Base-by-base conservation (phyloP, 768 basidiomycete species). In the Rhizopogon salebrosus region DNA sequence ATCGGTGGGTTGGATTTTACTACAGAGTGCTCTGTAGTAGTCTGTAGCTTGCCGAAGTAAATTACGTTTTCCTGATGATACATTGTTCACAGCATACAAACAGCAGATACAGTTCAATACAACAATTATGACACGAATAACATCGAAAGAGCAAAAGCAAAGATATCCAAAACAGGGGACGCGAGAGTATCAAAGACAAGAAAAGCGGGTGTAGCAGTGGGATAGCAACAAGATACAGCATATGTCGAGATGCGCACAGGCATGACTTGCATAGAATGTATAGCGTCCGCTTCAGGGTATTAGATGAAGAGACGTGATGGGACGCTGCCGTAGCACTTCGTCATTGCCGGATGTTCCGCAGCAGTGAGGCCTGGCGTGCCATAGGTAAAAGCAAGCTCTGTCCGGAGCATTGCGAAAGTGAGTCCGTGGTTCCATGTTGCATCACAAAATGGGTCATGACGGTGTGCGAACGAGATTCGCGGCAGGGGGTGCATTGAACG, bases 331-430 rank as follows among this genome's bases (percentile, higher is more conserved):
- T 18, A 23, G 18, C 52, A 34, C 7, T 22, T 51, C 45, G 43
- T 52, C 52, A 36, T 37, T 8, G 3, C 31, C 16, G 16, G 16
- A 45, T 51, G 34, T 50, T 51, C 49, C 52, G 6, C 36, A 53
- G 46, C 52, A 53, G 49, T 26, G 26, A 53, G 52, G 49, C 52
- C 3, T 18, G 49, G 24, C 48, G 52, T 51, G 35, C 52, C 52
- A 51, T 23, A 31, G 14, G 46, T 18, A 27, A 26, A 18, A 20
- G 26, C 23, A 51, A 36, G 26, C 20, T 36, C 35, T 22, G 18
- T 34, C 46, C 9, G 16, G 16, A 51, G 49, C 26, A 13, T 36
- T n/a, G 29, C 46, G 26, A 5, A 18, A 34, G 8, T 0, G 22
- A 26, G 31, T 1, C 31, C 11, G 49, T n/a, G n/a, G n/a, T 3